phyloP scores from a whole-genome alignment of 305 asterid genomes.

The Rubia occidens region DNA sequence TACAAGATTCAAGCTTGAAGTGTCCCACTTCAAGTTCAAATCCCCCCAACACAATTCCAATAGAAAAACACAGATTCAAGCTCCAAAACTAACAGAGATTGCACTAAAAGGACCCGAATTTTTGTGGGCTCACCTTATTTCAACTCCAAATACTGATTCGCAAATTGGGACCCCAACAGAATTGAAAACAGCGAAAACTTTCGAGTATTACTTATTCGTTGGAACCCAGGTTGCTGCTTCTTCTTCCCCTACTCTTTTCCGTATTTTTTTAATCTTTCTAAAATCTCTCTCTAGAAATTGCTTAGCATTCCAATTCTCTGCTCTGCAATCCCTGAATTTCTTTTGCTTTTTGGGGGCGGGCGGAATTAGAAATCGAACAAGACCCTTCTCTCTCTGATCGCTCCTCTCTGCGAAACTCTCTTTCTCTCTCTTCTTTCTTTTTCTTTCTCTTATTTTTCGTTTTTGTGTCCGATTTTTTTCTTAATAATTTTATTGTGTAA shows the following conservation, averaged over 20 bases:
- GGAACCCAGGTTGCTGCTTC: conserved; percentile 33
- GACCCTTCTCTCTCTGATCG: conserved; percentile 37
- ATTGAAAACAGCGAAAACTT: conserved; percentile 5
- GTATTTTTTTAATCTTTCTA: conserved; percentile 18
- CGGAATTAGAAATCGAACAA: conserved; percentile 35
- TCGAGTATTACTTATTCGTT: conserved; percentile 25
- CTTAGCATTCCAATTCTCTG: background rate
- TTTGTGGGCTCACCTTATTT: conserved; percentile 33
- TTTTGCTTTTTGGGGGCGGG: background rate
- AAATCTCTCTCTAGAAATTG: conserved; percentile 12
- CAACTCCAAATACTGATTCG: conserved; percentile 27
- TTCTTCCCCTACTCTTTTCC: conserved; percentile 28
- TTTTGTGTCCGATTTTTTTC: conserved; percentile 28
- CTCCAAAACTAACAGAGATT: conserved; percentile 26
- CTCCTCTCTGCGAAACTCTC: conserved; percentile 24
- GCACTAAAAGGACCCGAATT: conserved; percentile 14
- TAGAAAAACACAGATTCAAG: conserved; percentile 27
- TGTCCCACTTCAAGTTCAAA: conserved; percentile 63
- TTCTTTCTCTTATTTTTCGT: conserved; percentile 25
- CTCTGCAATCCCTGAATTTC: conserved; percentile 6
- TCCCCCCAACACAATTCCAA: conserved; percentile 40
- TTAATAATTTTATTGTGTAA: conserved; percentile 11
- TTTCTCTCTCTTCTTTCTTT: conserved; percentile 18
- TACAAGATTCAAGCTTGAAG: conserved; percentile 49
- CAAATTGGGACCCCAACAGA: conserved; percentile 19